Evolutionary conservation across 192 early-diverging fungal genomes (phyloP), one percentile per base, ranked within the genome.

Genomic region (Dissophora globulifera): DNA sequence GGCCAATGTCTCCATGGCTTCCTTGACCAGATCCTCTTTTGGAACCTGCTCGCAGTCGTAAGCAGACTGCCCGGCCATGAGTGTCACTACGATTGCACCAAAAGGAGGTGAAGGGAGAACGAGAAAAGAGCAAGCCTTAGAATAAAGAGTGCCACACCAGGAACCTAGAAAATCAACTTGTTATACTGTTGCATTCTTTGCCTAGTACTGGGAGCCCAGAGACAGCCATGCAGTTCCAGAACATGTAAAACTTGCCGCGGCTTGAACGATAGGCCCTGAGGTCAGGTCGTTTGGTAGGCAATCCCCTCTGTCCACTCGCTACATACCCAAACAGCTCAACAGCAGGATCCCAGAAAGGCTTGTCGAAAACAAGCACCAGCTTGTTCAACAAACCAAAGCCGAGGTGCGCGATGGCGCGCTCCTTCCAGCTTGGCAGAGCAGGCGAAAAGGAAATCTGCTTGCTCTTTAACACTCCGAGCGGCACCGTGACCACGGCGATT

Each of bases 191-290:
- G n/a, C n/a, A n/a, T n/a, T n/a, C n/a, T n/a, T n/a, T 43, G 66
- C 70, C 70, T 19, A 75, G 55, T 19, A 75, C 56, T 9, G 70
- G 70, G 10, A 64, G 62, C 0, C 62, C 70, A 17, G 70, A 58
- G 2, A 75, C 70, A 0, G 48, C 62, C 16, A 51, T 31, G 19
- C 70, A 75, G 50, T 66, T 75, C 70, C 70, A 75, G 38, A 66
- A 75, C 70, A 75, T 75, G 27, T 75, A 75, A 33, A 75, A 75
- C 50, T 75, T 75, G 13, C 70, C 70, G 10, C 70, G 62, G 33
- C 70, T 65, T 1, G 70, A 75, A 0, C 70, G 70, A 47, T 75
- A 75, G 5, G 57, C 56, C 32, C 62, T 66, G 12, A 58, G 30
- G 30, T 65, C 50, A 17, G 50, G 50, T 4, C 30, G 31, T 23